Conservation (phyloP, 805 yeast species). For the Candida khao-thaluensis region DNA sequence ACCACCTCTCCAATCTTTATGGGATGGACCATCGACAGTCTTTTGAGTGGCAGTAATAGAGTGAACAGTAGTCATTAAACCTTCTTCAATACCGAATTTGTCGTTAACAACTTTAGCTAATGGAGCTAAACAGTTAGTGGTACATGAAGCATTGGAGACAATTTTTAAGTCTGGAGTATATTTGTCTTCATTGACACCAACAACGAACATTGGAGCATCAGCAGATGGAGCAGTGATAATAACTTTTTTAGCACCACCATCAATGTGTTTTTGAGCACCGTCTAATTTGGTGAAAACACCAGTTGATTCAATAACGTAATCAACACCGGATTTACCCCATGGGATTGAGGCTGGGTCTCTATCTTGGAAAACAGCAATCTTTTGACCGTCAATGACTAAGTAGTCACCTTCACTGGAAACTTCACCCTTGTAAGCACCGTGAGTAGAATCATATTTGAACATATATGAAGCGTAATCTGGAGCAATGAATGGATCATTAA, state of each 20-base stretch:
- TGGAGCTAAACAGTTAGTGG: conserved; percentile 95
- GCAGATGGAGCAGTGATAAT: conserved; percentile 91
- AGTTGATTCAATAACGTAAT: conserved; percentile 87
- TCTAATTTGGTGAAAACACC: conserved; percentile 87
- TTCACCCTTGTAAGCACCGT: conserved; percentile 78
- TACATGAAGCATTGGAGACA: conserved; percentile 91
- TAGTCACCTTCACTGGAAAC: conserved; percentile 58
- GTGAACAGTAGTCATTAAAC: conserved; percentile 95
- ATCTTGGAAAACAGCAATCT: conserved; percentile 71
- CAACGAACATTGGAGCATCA: conserved; percentile 94
- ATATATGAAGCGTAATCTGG: conserved; percentile 91
- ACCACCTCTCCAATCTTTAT: conserved; percentile 99
- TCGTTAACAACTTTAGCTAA: conserved; percentile 88
- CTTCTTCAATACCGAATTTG: conserved; percentile 82
- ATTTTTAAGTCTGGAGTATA: conserved; percentile 75
- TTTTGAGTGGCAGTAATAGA: conserved; percentile 95
- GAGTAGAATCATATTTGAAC: conserved; percentile 95
- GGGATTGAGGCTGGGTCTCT: conserved; percentile 84
- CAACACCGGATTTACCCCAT: conserved; percentile 83
- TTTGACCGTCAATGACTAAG: conserved; percentile 67
- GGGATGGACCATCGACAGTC: conserved; percentile 96
- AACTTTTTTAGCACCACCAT: conserved; percentile 93
- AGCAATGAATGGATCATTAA: conserved; percentile 89
- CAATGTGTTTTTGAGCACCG: conserved; percentile 80
- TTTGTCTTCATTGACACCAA: conserved; percentile 82